These are phyloP conservation scores for Phylloporus sp. DNA, from an alignment of 768 basidiomycete genomes.

Conservation along the genomic window DNA sequence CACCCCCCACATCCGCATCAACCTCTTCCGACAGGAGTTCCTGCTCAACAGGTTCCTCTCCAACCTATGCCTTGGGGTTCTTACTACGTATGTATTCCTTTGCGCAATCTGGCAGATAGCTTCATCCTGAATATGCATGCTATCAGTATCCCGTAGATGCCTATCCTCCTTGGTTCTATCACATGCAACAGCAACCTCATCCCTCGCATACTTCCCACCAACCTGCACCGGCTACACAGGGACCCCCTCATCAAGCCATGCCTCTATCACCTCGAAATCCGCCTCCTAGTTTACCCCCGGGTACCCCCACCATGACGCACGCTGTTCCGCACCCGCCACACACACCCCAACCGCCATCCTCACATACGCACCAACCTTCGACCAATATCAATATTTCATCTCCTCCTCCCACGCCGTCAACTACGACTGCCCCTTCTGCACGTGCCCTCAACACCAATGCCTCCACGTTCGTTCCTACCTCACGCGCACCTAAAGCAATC, in stretches of 20 bases:
- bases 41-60: constrained; percentile 39
- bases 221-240: constrained; percentile 32
- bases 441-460: constrained; percentile 59
- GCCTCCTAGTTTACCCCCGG: constrained; percentile 50
- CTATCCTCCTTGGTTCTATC: constrained; percentile 42
- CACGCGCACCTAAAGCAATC: constrained; percentile 38
- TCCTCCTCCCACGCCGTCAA: constrained; percentile 64
- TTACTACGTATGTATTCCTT: constrained; percentile 53
- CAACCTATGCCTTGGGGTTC: constrained; percentile 37
- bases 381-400: constrained; percentile 46
- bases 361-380: constrained; percentile 39
- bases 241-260: constrained; percentile 45
- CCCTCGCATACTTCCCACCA: constrained; percentile 43
- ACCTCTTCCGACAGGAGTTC: constrained; percentile 51
- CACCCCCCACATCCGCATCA: constrained; percentile 43
- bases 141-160: constrained; percentile 43
- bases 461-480: constrained; percentile 57
- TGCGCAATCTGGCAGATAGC: background rate
- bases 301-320: constrained; percentile 64
- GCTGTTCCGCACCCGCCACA: constrained; percentile 46
- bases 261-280: constrained; percentile 69
- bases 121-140: constrained; percentile 3
- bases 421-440: constrained; percentile 36
- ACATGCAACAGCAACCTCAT: constrained; percentile 38
- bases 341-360: constrained; percentile 44